Evolutionary conservation across 2,329 filamentous ascomycete species (phyloP).

Genomic region (Penicillium sp.): DNA sequence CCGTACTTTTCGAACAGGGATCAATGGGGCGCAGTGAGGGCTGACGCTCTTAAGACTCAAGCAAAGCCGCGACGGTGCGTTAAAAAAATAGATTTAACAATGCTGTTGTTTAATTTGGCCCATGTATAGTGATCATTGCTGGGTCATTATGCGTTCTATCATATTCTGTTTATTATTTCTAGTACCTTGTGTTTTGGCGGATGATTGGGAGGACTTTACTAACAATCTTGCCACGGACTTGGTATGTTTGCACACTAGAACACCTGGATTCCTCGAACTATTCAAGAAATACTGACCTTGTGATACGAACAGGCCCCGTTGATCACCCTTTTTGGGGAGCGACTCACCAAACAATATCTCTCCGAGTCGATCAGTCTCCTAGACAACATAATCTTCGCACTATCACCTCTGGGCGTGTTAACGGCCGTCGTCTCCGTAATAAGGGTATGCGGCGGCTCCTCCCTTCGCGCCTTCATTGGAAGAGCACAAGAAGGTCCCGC

Average conservation of each 20-base stretch:
- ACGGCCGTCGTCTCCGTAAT: constrained; percentile 50
- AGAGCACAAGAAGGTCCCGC: constrained; percentile 48
- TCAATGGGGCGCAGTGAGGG: background rate
- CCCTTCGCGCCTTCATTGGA: constrained; percentile 49
- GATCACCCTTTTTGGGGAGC: constrained; percentile 49
- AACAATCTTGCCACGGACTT: constrained; percentile 44
- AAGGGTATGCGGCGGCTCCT: constrained; percentile 47
- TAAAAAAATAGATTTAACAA: background rate
- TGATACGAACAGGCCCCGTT: constrained; percentile 32
- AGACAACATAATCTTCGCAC: constrained; percentile 51
- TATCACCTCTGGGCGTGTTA: constrained; percentile 50
- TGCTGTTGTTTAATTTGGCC: background rate
- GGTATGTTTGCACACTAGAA: constrained; percentile 22
- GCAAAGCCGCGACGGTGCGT: background rate
- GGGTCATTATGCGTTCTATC: constrained; percentile 3
- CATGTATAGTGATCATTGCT: constrained; percentile 5
- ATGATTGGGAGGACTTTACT: constrained; percentile 40
- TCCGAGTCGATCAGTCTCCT: constrained; percentile 44
- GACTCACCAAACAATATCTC: constrained; percentile 52
- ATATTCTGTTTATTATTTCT: constrained; percentile 18
- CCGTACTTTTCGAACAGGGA: background rate
- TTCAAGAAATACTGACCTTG: background rate
- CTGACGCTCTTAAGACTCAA: constrained; percentile 2
- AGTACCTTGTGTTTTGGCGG: constrained; percentile 25
- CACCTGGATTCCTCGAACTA: rapidly evolving